Percentiles rank a stretch among this genome's conserved stretches.
Conservation (phyloP, 768 basidiomycete genomes). For the Xanthoconium stramineum region DNA sequence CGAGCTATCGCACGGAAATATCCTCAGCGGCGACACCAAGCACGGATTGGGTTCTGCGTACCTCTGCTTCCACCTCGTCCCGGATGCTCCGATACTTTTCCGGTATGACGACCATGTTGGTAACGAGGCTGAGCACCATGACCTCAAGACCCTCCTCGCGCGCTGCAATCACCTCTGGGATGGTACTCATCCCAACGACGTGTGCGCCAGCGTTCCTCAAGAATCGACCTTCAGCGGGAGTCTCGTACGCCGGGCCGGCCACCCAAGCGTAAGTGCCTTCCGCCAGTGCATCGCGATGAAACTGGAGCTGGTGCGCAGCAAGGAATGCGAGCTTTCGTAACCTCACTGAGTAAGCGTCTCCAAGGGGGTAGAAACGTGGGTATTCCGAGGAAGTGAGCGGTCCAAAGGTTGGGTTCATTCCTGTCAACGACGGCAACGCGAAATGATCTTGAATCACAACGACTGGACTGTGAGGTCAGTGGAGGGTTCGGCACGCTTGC, state of each 20-base stretch:
- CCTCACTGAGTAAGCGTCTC: constrained; percentile 72
- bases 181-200: constrained; percentile 93
- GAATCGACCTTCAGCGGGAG: constrained; percentile 81
- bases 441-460: constrained; percentile 84
- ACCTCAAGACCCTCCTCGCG: constrained; percentile 72
- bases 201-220: constrained; percentile 73
- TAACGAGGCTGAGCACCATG: constrained; percentile 79
- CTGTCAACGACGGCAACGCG: constrained; percentile 73
- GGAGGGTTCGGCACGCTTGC: not conserved
- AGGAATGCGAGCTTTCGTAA: constrained; percentile 73
- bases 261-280: constrained; percentile 93
- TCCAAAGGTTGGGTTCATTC: constrained; percentile 78
- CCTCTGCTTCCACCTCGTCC: constrained; percentile 78
- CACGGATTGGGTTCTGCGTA: constrained; percentile 27
- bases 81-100: constrained; percentile 63
- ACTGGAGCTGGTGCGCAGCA: constrained; percentile 59
- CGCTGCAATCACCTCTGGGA: constrained; percentile 84
- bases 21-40: constrained; percentile 1
- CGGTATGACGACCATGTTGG: constrained; percentile 79
- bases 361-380: constrained; percentile 79
- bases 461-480: constrained; percentile 42
- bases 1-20: constrained; percentile 42
- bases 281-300: constrained; percentile 54
- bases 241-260: constrained; percentile 87
- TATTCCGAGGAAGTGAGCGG: constrained; percentile 55